Evolutionary conservation across 495 filamentous ascomycete species (phyloP).

Genomic region (Cudoniella acicularis): DNA sequence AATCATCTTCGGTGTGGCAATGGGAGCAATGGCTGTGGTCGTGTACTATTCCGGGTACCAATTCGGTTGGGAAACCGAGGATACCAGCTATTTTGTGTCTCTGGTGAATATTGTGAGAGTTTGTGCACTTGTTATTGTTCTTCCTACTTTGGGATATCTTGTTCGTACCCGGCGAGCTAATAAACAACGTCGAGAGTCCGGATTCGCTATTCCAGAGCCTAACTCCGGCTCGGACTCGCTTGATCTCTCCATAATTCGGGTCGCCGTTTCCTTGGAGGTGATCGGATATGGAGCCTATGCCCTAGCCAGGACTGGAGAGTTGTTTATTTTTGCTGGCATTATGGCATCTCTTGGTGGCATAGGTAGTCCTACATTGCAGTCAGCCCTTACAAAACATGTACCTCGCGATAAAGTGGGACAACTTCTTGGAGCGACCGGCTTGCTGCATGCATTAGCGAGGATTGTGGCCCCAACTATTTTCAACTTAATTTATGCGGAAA

Average conservation of each 20-base stretch:
- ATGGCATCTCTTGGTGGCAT: slow-evolving; percentile 77
- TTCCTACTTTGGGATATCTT: slow-evolving; percentile 67
- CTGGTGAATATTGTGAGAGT: slow-evolving; percentile 73
- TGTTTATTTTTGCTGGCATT: slow-evolving; percentile 65
- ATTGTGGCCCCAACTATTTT: slow-evolving; percentile 77
- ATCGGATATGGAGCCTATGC: slow-evolving; percentile 73
- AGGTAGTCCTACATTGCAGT: slow-evolving; percentile 76
- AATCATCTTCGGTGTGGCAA: slow-evolving; percentile 71
- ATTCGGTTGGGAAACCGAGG: slow-evolving; percentile 77
- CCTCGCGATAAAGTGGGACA: slow-evolving; percentile 76
- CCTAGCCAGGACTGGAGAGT: slow-evolving; percentile 46
- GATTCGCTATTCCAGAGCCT: slow-evolving; percentile 31
- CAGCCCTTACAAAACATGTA: slow-evolving; percentile 84
- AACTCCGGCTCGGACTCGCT: slow-evolving; percentile 73
- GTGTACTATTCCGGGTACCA: slow-evolving; percentile 74
- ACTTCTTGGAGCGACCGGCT: slow-evolving; percentile 78
- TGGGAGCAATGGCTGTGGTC: slow-evolving; percentile 74
- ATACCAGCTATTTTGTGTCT: slow-evolving; percentile 74
- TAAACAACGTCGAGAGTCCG: slow-evolving; percentile 29
- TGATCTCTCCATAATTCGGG: slow-evolving; percentile 73
- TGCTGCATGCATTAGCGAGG: slow-evolving; percentile 78
- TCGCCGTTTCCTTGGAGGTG: slow-evolving; percentile 73
- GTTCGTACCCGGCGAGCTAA: slow-evolving; percentile 51
- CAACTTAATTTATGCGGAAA: slow-evolving; percentile 78
- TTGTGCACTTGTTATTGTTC: slow-evolving; percentile 63